A percentile compares a stretch with the other conserved stretches of the same genome.
Evolutionary conservation across 129 eudicot genomes (phyloP).

Genomic region (Tanacetum coccineum): DNA sequence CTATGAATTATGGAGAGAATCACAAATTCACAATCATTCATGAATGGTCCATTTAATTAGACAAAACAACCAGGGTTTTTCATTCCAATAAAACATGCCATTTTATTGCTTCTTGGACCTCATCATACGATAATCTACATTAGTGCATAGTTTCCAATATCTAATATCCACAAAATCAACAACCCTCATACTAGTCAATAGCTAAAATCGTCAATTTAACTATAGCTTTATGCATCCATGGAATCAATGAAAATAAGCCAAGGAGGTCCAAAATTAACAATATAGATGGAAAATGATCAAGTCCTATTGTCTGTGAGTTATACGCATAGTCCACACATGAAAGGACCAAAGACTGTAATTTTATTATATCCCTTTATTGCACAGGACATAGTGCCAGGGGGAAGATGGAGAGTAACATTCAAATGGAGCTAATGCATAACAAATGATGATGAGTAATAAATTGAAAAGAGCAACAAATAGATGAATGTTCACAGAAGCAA

Average conservation of each 20-base stretch:
- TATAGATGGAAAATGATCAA: neutral
- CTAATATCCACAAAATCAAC: too few species aligned
- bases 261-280: neutral
- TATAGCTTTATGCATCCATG: neutral
- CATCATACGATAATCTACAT: too few species aligned
- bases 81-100: too few species aligned
- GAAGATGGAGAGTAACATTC: neutral
- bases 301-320: neutral
- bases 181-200: neutral
- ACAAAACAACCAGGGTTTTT: too few species aligned
- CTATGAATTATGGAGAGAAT: too few species aligned
- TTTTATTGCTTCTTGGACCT: too few species aligned
- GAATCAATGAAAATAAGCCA: neutral
- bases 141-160: too few species aligned
- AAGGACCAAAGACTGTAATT: neutral
- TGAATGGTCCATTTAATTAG: too few species aligned
- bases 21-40: too few species aligned
- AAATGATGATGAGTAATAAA: neutral
- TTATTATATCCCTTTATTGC: neutral
- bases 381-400: neutral
- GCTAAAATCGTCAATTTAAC: neutral
- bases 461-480: neutral
- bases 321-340: neutral
- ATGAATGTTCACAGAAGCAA: slow-evolving; percentile 6
- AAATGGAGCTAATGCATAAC: too few species aligned